A percentile compares a stretch with the other conserved stretches of the same genome.
Conservation (phyloP, 331 rosid species). For the Acacia pycnantha region DNA sequence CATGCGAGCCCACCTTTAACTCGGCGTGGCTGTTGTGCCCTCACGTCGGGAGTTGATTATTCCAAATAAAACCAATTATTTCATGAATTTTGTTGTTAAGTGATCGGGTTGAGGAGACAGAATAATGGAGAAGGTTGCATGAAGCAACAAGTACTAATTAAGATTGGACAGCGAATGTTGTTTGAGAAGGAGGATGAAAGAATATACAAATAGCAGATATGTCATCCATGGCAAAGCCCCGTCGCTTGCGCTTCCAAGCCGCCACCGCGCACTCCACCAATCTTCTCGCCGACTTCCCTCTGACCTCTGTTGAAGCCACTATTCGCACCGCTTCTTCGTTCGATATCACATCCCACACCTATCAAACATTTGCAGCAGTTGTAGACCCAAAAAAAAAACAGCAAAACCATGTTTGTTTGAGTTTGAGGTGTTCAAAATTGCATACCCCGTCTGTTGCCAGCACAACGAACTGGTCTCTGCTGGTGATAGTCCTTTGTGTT, state of each 20-base stretch:
- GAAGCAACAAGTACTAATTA: neutral
- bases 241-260: constrained; percentile 80
- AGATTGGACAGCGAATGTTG: neutral
- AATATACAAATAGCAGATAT: constrained; percentile 91
- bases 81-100: neutral
- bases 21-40: too few relatives aligned
- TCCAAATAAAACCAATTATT: too few relatives aligned
- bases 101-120: neutral
- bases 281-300: constrained; percentile 50
- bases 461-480: constrained; percentile 72
- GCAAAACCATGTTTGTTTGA: neutral
- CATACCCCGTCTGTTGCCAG: constrained; percentile 92
- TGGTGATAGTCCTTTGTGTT: constrained; percentile 61
- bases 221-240: constrained; percentile 73
- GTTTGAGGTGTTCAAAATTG: neutral
- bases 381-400: neutral
- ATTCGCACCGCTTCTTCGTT: constrained; percentile 81
- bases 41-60: too few relatives aligned
- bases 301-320: constrained; percentile 53
- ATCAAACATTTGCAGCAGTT: neutral
- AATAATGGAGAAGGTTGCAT: constrained; percentile 22
- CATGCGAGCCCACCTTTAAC: too few relatives aligned
- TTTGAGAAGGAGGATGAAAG: constrained; percentile 49
- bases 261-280: constrained; percentile 70
- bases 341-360: constrained; percentile 94